phyloP scores from a whole-genome alignment of 192 early-diverging fungal genomes.

The Linnemannia exigua region DNA sequence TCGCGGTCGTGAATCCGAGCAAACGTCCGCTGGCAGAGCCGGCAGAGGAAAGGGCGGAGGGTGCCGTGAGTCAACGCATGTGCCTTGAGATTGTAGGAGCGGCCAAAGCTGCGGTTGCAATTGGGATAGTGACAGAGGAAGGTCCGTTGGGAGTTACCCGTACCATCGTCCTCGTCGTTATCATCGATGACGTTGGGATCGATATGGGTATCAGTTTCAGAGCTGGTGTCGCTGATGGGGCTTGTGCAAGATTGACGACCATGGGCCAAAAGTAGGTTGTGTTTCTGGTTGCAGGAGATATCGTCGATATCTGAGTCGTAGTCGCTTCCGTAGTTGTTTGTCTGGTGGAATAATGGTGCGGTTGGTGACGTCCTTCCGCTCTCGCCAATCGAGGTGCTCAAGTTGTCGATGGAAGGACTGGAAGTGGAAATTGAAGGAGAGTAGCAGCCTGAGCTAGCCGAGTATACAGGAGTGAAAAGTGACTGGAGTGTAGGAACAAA shows the following conservation, averaged over 20 bases:
- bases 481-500: not conserved
- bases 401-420: constrained; percentile 6
- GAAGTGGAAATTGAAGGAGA: constrained; percentile 6
- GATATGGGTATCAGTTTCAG: not conserved
- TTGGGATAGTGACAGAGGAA: constrained; percentile 21
- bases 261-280: not conserved
- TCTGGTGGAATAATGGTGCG: not conserved
- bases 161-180: not conserved
- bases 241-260: not conserved
- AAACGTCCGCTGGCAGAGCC: constrained; percentile 79
- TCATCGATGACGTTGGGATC: not conserved
- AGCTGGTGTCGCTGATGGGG: not conserved
- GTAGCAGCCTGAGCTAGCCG: constrained; percentile 1
- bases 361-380: not conserved
- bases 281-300: not conserved
- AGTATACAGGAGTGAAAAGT: not conserved
- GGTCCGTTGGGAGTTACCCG: not conserved
- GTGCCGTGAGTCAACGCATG: constrained; percentile 75
- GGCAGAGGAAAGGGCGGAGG: constrained; percentile 76
- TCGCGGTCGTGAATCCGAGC: constrained; percentile 85
- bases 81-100: constrained; percentile 79
- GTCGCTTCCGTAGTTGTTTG: not conserved
- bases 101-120: constrained; percentile 77
- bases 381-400: constrained; percentile 11
- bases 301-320: constrained; percentile 14